phyloP scores from a whole-genome alignment of 306 rosid species.

The Lathyrus oleraceus region DNA sequence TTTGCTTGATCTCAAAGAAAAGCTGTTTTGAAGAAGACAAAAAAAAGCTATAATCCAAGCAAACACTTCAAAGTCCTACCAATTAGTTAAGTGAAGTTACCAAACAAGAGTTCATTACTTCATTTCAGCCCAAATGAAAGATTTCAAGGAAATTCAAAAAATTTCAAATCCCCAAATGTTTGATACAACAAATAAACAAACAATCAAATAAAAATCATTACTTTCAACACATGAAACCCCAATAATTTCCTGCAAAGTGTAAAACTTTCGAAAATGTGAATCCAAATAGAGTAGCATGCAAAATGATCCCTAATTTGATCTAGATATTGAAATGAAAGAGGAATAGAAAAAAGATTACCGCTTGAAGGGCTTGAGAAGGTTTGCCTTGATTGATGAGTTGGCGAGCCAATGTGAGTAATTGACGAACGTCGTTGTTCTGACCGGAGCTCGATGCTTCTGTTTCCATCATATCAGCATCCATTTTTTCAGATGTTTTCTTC shows the following conservation, averaged over 20 bases:
- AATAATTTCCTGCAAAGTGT: neutral
- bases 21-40: neutral
- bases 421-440: constrained; percentile 41
- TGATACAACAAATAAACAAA: neutral
- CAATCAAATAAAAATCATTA: neutral
- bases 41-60: neutral
- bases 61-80: neutral
- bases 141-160: constrained; percentile 11
- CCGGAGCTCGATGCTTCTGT: constrained; percentile 33
- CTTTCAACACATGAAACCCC: neutral
- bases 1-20: constrained; percentile 12
- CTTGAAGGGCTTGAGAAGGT: constrained; percentile 91
- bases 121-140: neutral
- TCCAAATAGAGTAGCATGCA: neutral
- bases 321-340: neutral
- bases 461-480: constrained; percentile 48
- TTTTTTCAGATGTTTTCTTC: neutral
- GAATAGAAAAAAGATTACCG: constrained; percentile 45
- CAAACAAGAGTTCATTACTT: constrained; percentile 13
- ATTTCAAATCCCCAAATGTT: constrained; percentile 20
- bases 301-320: neutral
- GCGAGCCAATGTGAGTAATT: constrained; percentile 81
- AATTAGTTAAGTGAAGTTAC: constrained; percentile 2
- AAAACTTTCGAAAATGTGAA: constrained; percentile 20
- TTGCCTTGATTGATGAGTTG: constrained; percentile 80